Base-by-base conservation (phyloP, 2,329 filamentous ascomycete genomes). In the Talaromyces sp. region DNA sequence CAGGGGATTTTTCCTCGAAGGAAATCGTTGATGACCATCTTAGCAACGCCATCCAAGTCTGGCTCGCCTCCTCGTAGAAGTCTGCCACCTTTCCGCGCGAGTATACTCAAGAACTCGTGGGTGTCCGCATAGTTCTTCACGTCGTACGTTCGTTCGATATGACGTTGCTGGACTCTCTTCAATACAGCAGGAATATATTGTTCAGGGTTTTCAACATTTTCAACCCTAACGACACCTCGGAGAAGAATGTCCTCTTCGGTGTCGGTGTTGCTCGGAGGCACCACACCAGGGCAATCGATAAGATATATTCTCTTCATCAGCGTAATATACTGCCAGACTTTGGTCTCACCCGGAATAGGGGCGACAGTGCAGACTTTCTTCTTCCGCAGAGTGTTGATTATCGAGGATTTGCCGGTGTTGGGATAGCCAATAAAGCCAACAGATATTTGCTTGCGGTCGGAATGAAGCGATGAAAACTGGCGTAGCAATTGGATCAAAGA, bases 241-340 rank as follows among this genome's bases (percentile, higher is more conserved):
- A 99, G 82, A 3, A 99, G 82, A 59, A 99, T 88, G 65, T 97
- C 92, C 68, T 92, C 86, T 29, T 92, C 90, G 0, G 88, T 90
- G 70, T 97, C 93, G 58, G 86, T 85, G 63, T 86, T 86, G 65
- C 90, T 94, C 0, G 94, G 93, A 3, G 94, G 94, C 0, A 97
- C 94, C 46, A 99, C 92, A 75, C 94, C 94, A 43, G 94, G 94
- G 70, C 93, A 97, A 70, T 99, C 94, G 68, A 99, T 97, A 58
- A 99, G 84, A 75, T 93, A 92, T 57, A 96, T 96, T 58, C 91
- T 83, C 79, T 92, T 95, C 90, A 96, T 96, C 62, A 97, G 77
- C 2, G 92, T 96, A 66, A 97, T 91, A 71, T 97, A 97, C 74
- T 97, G 93, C 93, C 94, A 97, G 31, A 97, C 90, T 77, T 97